A percentile compares a stretch with the other conserved stretches of the same genome.
These are phyloP conservation scores for Ajuga chamaepitys DNA, from an alignment of 257 asterid species.

Conservation along the genomic window DNA sequence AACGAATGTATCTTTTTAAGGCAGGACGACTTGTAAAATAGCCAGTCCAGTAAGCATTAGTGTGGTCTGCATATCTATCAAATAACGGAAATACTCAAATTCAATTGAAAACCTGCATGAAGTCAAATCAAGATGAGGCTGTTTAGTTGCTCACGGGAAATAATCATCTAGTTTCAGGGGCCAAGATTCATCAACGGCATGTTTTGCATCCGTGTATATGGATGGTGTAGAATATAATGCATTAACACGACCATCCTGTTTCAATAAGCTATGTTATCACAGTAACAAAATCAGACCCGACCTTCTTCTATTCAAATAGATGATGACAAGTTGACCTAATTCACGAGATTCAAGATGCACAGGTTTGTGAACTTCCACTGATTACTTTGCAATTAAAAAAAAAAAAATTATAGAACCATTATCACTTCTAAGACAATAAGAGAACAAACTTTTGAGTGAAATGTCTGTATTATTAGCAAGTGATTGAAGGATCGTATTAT, in stretches of 20 bases:
- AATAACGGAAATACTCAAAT: constrained; percentile 4
- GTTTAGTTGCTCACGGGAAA: constrained; percentile 62
- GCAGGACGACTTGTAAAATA: constrained; percentile 82
- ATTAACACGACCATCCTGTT: constrained; percentile 83
- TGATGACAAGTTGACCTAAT: too few relatives aligned
- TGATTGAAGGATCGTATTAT: too few relatives aligned
- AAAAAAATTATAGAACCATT: too few relatives aligned
- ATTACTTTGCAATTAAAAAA: neutral
- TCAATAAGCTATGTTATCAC: constrained; percentile 14
- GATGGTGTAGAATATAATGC: constrained; percentile 90
- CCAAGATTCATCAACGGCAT: constrained; percentile 53
- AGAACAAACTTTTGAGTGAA: too few relatives aligned
- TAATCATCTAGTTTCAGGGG: constrained; percentile 76
- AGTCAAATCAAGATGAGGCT: constrained; percentile 3
- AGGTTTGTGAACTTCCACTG: too few relatives aligned
- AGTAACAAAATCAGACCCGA: neutral
- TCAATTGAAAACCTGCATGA: neutral
- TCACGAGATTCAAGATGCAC: too few relatives aligned
- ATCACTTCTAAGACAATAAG: too few relatives aligned
- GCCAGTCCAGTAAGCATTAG: constrained; percentile 83
- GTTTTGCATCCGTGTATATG: constrained; percentile 69
- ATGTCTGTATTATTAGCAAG: too few relatives aligned
- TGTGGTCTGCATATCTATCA: constrained; percentile 56
- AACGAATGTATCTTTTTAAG: constrained; percentile 63
- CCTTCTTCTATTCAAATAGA: too few relatives aligned